Evolutionary conservation across 306 rosid genomes (phyloP), one percentile per base, ranked within the genome.

Genomic region (Malus asiatica): DNA sequence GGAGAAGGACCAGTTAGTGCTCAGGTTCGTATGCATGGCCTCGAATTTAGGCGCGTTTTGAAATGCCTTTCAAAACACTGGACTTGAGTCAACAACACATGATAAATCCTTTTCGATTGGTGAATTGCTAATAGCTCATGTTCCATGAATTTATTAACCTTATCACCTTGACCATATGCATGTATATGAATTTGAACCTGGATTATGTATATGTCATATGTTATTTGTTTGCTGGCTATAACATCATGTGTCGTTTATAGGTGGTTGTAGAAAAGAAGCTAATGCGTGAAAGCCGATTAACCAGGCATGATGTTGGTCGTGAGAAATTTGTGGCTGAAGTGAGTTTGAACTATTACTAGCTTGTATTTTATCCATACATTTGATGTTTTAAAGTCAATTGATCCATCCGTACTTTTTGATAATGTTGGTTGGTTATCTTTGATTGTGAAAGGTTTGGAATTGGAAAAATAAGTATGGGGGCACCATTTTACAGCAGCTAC

Each of bases 181-280:
- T 22, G 30, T n/a, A 22, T 22, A 22, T 58, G 11, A 8, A 44
- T 70, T 5, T 59, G 65, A 52, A 27, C 70, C 45, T 78, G 35
- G n/a, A 66, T 40, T 52, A 22, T 62, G 16, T 46, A 55, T 55
- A 52, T n/a, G 38, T 18, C 2, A 38, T 35, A 40, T 51, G 20
- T 42, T 51, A 18, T 27, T 58, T 76, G n/a, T 53, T 71, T 8
- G 25, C 66, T 7, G 38, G 32, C 45, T 22, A 11, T 52, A 79
- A 40, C 69, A n/a, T 51, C 63, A 38, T 44, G 48, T 22, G 35
- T 25, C 63, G 8, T 68, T 66, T 57, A 19, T 76, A 95, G 98
- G 98, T 95, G 14, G 98, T 95, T 81, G 98, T 95, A 82, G 98
- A 95, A 86, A 95, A 95, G 89, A 92, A 90, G 91, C 76, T 95